Conservation (phyloP, 257 asterid species). For the Przewalskia tangutica region DNA sequence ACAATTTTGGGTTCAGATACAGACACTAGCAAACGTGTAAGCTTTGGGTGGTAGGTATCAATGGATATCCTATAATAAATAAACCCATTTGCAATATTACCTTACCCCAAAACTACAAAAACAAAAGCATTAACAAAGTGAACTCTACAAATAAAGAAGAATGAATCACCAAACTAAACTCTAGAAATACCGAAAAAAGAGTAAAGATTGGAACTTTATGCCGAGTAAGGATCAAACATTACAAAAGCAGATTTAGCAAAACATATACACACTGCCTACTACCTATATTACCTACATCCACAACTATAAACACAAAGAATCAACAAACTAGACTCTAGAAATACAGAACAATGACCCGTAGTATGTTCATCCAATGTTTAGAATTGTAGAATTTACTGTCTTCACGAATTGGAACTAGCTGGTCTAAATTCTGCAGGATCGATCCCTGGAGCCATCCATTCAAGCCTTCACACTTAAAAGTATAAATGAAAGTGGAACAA, state of each 20-base stretch:
- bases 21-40: neutral
- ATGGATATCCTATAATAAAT: neutral
- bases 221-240: neutral
- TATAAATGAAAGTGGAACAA: too few relatives aligned
- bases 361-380: neutral
- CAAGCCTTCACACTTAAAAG: neutral
- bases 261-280: neutral
- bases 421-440: neutral
- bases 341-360: neutral
- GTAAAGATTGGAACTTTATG: neutral
- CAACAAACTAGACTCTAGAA: neutral
- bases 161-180: neutral
- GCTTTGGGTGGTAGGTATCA: neutral
- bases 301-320: neutral
- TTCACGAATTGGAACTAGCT: neutral
- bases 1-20: constrained; percentile 28
- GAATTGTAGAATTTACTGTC: neutral
- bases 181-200: neutral
- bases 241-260: neutral
- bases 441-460: neutral
- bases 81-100: neutral
- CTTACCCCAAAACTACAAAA: neutral
- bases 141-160: neutral
- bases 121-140: neutral
- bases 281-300: neutral